Evolutionary conservation across 768 basidiomycete genomes (phyloP), one percentile per base, ranked within the genome.

Genomic region (Sarcomyxa edulis): DNA sequence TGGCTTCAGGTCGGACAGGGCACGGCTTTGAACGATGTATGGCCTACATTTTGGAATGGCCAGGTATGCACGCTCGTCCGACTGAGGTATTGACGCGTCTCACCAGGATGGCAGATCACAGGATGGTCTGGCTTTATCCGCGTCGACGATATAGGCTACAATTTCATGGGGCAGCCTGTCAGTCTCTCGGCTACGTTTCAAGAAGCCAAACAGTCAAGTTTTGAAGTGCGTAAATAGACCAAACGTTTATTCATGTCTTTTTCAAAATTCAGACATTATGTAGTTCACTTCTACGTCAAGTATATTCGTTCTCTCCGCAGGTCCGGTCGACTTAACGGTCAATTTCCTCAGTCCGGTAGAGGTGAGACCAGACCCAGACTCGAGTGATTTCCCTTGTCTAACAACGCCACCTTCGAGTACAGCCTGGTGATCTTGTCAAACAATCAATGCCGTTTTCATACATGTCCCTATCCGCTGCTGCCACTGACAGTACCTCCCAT

Each of bases 281-380:
- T n/a, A 83, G 82, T 84, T 83, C 49, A 84, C 83, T 3, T 66
- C 80, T 2, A 83, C 80, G 0, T 78, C 81, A 51, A 80, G 76
- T 46, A 69, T 66, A 25, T 85, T 84, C 45, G 68, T 72, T 3
- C 52, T 84, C 35, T 69, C 68, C 2, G 79, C 84, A 3, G 84
- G 82, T 4, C 72, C 76, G 2, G 62, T 85, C 11, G 76, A 81
- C 45, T 44, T 84, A 25, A 76, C 75, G 9, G 69, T 75, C 11
- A 76, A 63, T 3, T 84, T 85, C 51, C 58, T 83, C 24, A 82
- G 79, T 44, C 81, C 81, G 4, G 73, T 85, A 11, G 81, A 83
- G 65, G 79, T 80, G 50, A 32, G 52, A 39, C 26, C 4, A 19
- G 23, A 12, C 22, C 14, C 25, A 14, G 22, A 29, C 14, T 28